Base-by-base conservation (phyloP, 805 yeast species). In the Suhomyces tanzawaensis region DNA sequence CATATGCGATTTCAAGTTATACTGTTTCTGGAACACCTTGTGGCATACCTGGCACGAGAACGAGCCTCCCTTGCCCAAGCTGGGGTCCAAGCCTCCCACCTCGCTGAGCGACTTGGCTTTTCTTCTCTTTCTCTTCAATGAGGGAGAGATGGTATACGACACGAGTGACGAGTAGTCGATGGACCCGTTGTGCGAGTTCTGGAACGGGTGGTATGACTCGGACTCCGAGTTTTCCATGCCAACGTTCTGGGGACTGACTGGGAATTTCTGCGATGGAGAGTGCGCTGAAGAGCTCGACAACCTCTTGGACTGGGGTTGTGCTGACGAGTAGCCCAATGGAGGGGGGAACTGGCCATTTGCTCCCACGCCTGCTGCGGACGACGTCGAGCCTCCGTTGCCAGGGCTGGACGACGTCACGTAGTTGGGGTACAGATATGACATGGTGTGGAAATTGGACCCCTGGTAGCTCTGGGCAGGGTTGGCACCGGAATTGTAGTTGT, bases 1-100 rank as follows among this genome's bases (percentile, higher is more conserved):
- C 68, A 68, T 70, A 49, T 74, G 79, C 5, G 72, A 65, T 44
- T 71, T 71, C 40, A 74, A 57, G 49, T 74, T 74, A 55, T 74
- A 74, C 4, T 76, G 75, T 43, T 71, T 71, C 46, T 61, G 67
- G 49, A 74, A 74, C 9, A 60, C 60, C 45, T 72, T 74, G 9
- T 64, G 68, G 49, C 79, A 74, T 3, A 57, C 52, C 7, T 55
- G 52, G 46, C 79, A 74, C 4, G 69, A 66, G 46, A 56, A 67
- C 7, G 44, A 41, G 13, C 47, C 43, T 17, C 33, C 35, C 4
- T 37, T 36, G 23, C 18, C 14, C 15, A 28, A 25, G n/a, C 23
- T 29, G 11, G 38, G 23, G 15, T 23, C 21, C 30, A 18, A 9
- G 15, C 19, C 19, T 13, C 18, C 24, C 13, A 21, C 29, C 14